These are phyloP conservation scores for Crithidia fasciculata DNA, from an alignment of 208 protist genomes.

Conservation along the genomic window DNA sequence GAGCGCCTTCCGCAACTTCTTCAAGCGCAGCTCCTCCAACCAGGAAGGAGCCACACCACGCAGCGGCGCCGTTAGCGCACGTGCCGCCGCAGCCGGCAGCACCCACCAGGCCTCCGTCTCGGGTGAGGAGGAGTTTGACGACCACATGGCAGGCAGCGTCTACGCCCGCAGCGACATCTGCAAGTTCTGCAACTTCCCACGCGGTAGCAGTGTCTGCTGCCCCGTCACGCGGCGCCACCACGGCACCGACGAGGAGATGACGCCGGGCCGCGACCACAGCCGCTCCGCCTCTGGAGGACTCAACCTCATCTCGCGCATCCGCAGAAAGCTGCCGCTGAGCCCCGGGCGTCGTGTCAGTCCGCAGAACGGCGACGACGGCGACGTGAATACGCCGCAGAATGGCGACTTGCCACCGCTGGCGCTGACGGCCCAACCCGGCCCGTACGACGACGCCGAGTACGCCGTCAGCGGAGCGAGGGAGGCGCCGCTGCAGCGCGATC, in stretches of 20 bases:
- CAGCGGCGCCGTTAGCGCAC: constrained; percentile 4
- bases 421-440: background rate
- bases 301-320: constrained; percentile 17
- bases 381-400: background rate
- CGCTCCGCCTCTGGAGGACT: constrained; percentile 9
- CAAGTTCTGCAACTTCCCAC: constrained; percentile 39
- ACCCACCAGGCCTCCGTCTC: constrained; percentile 8
- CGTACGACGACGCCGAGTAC: background rate
- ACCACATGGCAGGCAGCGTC: constrained; percentile 55
- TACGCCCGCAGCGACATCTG: constrained; percentile 45
- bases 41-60: constrained; percentile 3
- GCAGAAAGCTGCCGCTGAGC: constrained; percentile 21
- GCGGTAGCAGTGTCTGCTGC: constrained; percentile 55
- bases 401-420: constrained; percentile 4
- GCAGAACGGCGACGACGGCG: constrained; percentile 15
- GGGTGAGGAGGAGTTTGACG: constrained; percentile 36
- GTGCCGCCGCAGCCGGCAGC: background rate
- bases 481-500: background rate
- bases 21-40: constrained; percentile 12
- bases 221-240: constrained; percentile 51
- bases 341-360: background rate
- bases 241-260: constrained; percentile 46
- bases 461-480: background rate
- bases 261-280: constrained; percentile 14
- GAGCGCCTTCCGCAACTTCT: constrained; percentile 25